These are phyloP conservation scores for Dendrostoma leiphaemia DNA, from an alignment of 2,329 filamentous ascomycete genomes.

Conservation along the genomic window DNA sequence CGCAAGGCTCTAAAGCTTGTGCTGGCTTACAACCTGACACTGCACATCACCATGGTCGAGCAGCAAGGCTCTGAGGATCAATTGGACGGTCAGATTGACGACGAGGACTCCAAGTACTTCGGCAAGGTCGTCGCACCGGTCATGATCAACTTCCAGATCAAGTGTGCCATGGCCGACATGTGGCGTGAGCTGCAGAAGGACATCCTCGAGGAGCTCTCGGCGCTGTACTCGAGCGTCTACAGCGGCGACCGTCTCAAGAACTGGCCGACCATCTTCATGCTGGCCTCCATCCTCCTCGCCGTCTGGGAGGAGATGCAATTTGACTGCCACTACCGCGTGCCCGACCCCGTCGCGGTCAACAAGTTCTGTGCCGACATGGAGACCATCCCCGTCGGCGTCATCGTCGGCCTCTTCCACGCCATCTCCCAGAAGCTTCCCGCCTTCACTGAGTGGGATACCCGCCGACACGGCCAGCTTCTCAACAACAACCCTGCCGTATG, in stretches of 20 bases:
- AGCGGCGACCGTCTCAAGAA: slow-evolving; percentile 97
- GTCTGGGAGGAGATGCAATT: slow-evolving; percentile 99
- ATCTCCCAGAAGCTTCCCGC: slow-evolving; percentile 95
- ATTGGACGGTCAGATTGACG: slow-evolving; percentile 79
- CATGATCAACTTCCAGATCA: slow-evolving; percentile 99
- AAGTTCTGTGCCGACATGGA: slow-evolving; percentile 99
- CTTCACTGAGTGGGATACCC: slow-evolving; percentile 91
- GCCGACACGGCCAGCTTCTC: slow-evolving; percentile 84
- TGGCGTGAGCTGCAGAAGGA: slow-evolving; percentile 98
- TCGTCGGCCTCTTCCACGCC: slow-evolving; percentile 94
- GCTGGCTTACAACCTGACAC: slow-evolving; percentile 90
- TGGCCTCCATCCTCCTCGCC: slow-evolving; percentile 86
- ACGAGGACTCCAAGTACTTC: slow-evolving; percentile 80
- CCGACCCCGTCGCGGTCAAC: slow-evolving; percentile 77
- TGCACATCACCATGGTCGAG: slow-evolving; percentile 93
- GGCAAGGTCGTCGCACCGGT: slow-evolving; percentile 91
- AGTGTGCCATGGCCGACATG: slow-evolving; percentile 95
- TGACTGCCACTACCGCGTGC: slow-evolving; percentile 93
- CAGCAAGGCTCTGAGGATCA: slow-evolving; percentile 77
- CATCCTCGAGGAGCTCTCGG: slow-evolving; percentile 88
- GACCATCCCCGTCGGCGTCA: slow-evolving; percentile 90
- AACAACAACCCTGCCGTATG: slow-evolving; percentile 91
- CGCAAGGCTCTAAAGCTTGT: slow-evolving; percentile 95
- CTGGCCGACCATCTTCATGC: slow-evolving; percentile 98
- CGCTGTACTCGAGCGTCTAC: slow-evolving; percentile 95